Evolutionary conservation across 148 eudicot species (phyloP).

Genomic region (Salicornia ramosissima): DNA sequence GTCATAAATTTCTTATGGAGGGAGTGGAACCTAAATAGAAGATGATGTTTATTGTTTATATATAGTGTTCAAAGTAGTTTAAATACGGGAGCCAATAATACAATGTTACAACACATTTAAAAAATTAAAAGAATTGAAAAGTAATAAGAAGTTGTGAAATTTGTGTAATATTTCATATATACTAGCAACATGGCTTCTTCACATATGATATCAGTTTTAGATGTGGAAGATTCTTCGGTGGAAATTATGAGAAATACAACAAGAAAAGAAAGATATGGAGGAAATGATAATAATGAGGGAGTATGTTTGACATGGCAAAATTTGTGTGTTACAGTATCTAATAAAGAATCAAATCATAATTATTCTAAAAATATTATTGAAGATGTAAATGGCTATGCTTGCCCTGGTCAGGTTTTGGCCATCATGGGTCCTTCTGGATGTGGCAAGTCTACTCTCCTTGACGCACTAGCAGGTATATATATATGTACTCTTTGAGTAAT

Average conservation of each 20-base stretch:
- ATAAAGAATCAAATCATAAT: not conserved
- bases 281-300: not conserved
- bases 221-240: constrained; percentile 1
- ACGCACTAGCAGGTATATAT: constrained; percentile 31
- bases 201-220: not conserved
- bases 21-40: too few species aligned
- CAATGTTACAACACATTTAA: too few species aligned
- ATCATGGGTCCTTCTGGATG: constrained; percentile 63
- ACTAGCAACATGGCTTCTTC: constrained; percentile 14
- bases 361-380: constrained; percentile 27
- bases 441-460: constrained; percentile 59
- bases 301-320: constrained; percentile 49
- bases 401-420: constrained; percentile 41
- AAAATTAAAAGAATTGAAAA: too few species aligned
- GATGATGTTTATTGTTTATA: too few species aligned
- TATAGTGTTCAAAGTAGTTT: too few species aligned
- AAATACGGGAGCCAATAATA: too few species aligned
- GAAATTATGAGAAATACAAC: not conserved
- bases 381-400: constrained; percentile 40
- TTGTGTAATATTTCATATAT: too few species aligned
- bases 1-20: too few species aligned
- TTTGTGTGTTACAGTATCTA: constrained; percentile 34
- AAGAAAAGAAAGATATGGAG: not conserved
- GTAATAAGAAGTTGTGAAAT: too few species aligned
- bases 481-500: not conserved